Percentiles rank a stretch among this genome's conserved stretches.
Evolutionary conservation across 176 grass and related monocot species (phyloP).

Genomic region (Calamus simplicifolius): DNA sequence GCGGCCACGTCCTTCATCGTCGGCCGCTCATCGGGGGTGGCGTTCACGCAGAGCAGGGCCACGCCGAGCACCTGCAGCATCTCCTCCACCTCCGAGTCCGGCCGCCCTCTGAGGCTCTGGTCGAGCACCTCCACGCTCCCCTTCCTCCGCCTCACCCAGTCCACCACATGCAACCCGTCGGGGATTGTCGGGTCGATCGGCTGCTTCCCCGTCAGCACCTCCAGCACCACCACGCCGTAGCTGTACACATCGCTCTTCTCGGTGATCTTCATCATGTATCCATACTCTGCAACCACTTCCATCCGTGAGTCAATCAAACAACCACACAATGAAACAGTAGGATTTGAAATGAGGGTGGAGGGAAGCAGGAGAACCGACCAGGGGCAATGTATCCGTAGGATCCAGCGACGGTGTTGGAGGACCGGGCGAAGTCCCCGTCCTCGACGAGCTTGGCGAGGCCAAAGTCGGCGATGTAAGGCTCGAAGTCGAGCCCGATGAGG

Average conservation of each 20-base stretch:
- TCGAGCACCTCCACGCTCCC: conserved; percentile 46
- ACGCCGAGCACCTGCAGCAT: conserved; percentile 88
- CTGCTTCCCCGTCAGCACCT: conserved; percentile 92
- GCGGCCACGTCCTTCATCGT: conserved; percentile 89
- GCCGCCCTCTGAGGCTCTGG: conserved; percentile 37
- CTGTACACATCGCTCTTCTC: conserved; percentile 98
- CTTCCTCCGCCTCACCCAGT: conserved; percentile 72
- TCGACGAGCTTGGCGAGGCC: conserved; percentile 95
- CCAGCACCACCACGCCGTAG: conserved; percentile 92
- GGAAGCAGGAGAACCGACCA: conserved; percentile 21
- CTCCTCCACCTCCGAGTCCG: conserved; percentile 55
- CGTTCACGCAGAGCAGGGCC: conserved; percentile 72
- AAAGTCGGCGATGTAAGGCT: conserved; percentile 93
- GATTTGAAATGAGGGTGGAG: background rate
- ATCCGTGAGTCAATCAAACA: too few relatives aligned
- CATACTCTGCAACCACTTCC: conserved; percentile 54
- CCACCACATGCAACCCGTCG: conserved; percentile 64
- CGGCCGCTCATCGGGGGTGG: conserved; percentile 61
- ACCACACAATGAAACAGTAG: background rate
- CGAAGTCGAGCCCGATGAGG: conserved; percentile 88
- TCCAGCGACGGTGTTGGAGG: conserved; percentile 84
- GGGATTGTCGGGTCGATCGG: conserved; percentile 92
- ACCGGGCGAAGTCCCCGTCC: conserved; percentile 64
- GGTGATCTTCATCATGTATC: conserved; percentile 96
- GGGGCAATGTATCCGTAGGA: conserved; percentile 96